Percentiles rank a stretch among this genome's conserved stretches.
These are phyloP conservation scores for Acephala macrosclerotiorum DNA, from an alignment of 2,329 filamentous ascomycete genomes.

Conservation along the genomic window DNA sequence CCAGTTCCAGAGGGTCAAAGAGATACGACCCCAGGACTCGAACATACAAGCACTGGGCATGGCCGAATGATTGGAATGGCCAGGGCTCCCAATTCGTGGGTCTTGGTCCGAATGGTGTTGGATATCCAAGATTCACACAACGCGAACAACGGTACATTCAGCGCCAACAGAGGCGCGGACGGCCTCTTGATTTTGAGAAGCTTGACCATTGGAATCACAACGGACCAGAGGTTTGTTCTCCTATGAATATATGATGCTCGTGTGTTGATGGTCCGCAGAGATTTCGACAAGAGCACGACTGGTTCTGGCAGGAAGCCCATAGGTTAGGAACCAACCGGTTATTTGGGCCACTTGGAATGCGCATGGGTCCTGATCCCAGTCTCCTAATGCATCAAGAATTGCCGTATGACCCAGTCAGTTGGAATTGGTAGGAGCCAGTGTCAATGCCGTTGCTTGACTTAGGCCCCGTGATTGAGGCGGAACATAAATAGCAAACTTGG, in stretches of 20 bases:
- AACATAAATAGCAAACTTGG: too few relatives aligned
- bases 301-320: slow-evolving; percentile 42
- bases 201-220: slow-evolving; percentile 39
- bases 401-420: too few relatives aligned
- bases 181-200: slow-evolving; percentile 25
- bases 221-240: slow-evolving; percentile 38
- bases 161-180: slow-evolving; percentile 4
- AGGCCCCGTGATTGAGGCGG: too few relatives aligned
- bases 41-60: slow-evolving; percentile 38
- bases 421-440: too few relatives aligned
- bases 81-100: slow-evolving; percentile 23
- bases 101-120: slow-evolving; percentile 6
- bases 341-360: too few relatives aligned
- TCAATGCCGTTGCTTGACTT: too few relatives aligned
- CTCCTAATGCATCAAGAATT: slow-evolving; percentile 18
- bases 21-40: slow-evolving; percentile 42
- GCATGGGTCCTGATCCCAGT: not conserved
- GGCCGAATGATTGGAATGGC: slow-evolving; percentile 31
- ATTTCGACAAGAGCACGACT: slow-evolving; percentile 37
- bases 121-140: slow-evolving; percentile 38
- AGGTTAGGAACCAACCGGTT: slow-evolving; percentile 34
- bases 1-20: slow-evolving; percentile 23
- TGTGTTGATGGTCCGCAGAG: slow-evolving; percentile 31
- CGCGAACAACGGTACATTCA: slow-evolving; percentile 33
- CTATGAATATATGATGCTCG: not conserved